phyloP scores from a whole-genome alignment of 805 yeast genomes.

The Wickerhamiella musiphila region DNA sequence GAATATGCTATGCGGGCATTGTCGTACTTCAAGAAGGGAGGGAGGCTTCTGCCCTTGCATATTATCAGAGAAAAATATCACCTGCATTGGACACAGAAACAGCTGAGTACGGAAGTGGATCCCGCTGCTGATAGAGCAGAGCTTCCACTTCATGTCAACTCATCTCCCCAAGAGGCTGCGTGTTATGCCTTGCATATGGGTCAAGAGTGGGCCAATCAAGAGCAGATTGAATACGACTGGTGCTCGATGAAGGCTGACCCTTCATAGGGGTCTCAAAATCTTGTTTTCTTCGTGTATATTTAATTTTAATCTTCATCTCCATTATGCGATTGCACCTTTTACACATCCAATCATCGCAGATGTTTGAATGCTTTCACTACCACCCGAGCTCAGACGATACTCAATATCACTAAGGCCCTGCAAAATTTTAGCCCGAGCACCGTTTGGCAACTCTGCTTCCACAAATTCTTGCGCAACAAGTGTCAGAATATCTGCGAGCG shows the following conservation, averaged over 20 bases:
- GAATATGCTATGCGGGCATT: slow-evolving; percentile 7
- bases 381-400: slow-evolving; percentile 82
- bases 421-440: slow-evolving; percentile 45
- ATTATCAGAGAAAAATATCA: slow-evolving; percentile 11
- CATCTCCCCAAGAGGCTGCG: slow-evolving; percentile 25
- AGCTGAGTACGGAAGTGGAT: slow-evolving; percentile 13
- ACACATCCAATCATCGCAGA: slow-evolving; percentile 82
- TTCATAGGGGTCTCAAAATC: background rate
- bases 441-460: slow-evolving; percentile 43
- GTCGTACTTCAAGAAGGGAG: slow-evolving; percentile 18
- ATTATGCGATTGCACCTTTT: slow-evolving; percentile 31
- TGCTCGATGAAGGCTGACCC: slow-evolving; percentile 3
- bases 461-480: slow-evolving; percentile 60
- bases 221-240: slow-evolving; percentile 19
- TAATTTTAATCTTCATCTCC: background rate
- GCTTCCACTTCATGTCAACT: slow-evolving; percentile 24
- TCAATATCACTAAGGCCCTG: slow-evolving; percentile 73
- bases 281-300: background rate
- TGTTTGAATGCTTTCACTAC: slow-evolving; percentile 75
- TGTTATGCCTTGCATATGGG: slow-evolving; percentile 23
- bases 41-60: slow-evolving; percentile 12
- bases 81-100: slow-evolving; percentile 11
- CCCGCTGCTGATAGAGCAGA: slow-evolving; percentile 21
- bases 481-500: slow-evolving; percentile 66
- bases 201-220: slow-evolving; percentile 22